Evolutionary conservation across 2,329 filamentous ascomycete species (phyloP).

Genomic region (Talaromyces amestolkiae): DNA sequence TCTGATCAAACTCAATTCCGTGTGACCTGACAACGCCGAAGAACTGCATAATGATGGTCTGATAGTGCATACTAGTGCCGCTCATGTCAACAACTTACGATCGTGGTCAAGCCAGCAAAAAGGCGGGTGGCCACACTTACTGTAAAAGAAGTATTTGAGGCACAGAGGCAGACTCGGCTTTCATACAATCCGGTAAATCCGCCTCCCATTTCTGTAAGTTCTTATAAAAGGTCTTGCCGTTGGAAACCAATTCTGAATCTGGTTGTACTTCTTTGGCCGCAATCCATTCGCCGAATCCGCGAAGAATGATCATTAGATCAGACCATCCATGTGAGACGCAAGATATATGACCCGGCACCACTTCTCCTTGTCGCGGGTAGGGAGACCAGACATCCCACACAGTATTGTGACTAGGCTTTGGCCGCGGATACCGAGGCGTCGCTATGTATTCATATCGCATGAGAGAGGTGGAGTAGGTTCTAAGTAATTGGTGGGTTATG

Average conservation of each 20-base stretch:
- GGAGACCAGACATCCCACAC: slow-evolving; percentile 1
- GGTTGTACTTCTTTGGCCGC: not conserved
- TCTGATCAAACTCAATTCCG: not conserved
- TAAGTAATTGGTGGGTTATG: not conserved
- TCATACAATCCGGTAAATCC: not conserved
- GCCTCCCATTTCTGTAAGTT: not conserved
- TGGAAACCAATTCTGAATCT: not conserved
- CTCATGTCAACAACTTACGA: not conserved
- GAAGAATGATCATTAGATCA: not conserved
- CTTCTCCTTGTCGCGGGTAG: not conserved
- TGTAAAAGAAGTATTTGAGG: slow-evolving; percentile 8
- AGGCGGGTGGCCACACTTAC: not conserved
- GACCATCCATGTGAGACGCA: slow-evolving; percentile 9
- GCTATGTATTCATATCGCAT: slow-evolving; percentile 1
- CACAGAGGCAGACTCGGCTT: not conserved
- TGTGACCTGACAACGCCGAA: not conserved
- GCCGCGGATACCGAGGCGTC: not conserved
- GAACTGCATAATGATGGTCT: not conserved
- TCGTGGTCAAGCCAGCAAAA: not conserved
- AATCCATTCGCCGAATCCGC: slow-evolving; percentile 5
- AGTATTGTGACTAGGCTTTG: not conserved
- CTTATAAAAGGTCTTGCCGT: not conserved
- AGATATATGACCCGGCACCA: not conserved
- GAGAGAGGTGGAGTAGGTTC: not conserved
- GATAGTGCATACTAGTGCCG: slow-evolving; percentile 2